These are phyloP conservation scores for Albophoma yamanashiensis DNA, from an alignment of 2,329 filamentous ascomycete species.

Conservation along the genomic window DNA sequence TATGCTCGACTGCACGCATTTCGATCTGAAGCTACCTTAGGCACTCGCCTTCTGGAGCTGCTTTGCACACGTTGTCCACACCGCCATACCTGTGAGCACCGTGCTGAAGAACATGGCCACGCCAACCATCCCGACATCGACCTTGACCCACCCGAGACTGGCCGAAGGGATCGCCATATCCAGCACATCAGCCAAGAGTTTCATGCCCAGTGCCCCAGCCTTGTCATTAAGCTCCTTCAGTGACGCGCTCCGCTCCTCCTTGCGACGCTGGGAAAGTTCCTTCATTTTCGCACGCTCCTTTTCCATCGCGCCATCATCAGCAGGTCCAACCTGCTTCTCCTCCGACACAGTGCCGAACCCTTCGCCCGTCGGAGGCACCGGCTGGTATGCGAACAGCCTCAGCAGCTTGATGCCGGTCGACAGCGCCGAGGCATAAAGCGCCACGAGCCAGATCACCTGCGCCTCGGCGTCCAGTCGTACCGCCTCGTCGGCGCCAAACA, in stretches of 20 bases:
- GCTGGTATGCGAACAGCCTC: constrained; percentile 22
- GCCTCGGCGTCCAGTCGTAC: constrained; percentile 43
- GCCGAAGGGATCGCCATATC: constrained; percentile 53
- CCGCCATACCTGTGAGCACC: constrained; percentile 45
- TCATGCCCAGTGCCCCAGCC: constrained; percentile 28
- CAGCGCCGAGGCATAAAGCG: constrained; percentile 40
- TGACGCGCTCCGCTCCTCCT: constrained; percentile 19
- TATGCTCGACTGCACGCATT: neutral
- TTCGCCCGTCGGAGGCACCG: constrained; percentile 20
- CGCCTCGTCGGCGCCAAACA: constrained; percentile 41
- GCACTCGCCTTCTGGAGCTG: constrained; percentile 10
- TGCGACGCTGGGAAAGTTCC: constrained; percentile 19
- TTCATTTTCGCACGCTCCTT: constrained; percentile 16
- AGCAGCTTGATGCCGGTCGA: constrained; percentile 30
- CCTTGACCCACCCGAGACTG: constrained; percentile 48
- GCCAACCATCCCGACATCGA: constrained; percentile 41
- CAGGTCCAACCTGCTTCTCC: constrained; percentile 1
- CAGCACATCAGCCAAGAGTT: constrained; percentile 44
- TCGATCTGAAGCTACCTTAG: neutral
- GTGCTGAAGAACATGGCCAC: constrained; percentile 51
- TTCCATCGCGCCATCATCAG: constrained; percentile 1
- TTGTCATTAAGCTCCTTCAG: constrained; percentile 17
- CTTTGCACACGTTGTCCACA: constrained; percentile 43
- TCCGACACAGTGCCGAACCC: constrained; percentile 12
- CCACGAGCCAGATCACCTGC: constrained; percentile 61